Base-by-base conservation (phyloP, 169 alveolate species). In the Hepatocystis sp. region DNA sequence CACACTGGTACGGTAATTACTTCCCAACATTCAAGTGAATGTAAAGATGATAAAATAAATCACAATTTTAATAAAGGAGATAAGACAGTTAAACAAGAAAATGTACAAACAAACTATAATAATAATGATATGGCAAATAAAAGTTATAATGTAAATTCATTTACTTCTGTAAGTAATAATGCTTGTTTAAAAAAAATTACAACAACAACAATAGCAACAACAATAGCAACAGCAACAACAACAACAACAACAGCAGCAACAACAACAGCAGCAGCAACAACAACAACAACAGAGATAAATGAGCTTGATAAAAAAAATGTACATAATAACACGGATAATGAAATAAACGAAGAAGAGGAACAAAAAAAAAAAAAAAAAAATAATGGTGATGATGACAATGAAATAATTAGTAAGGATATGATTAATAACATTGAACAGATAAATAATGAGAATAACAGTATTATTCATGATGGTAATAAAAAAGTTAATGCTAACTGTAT, bases 181-280 rank as follows among this genome's bases (percentile, higher is more conserved):
- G 19, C n/a, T 17, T 25, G 27, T 15, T 30, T 66, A 49, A 66
- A 49, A 21, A 39, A 21, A 39, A 30, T 1, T 66, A 49, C 27
- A 66, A 19, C 46, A 28, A 42, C 13, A 5, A 23, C 46, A 56
- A 66, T 15, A 23, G 53, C 5, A 15, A 40, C 66, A 66, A 56
- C 7, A 46, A 66, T 47, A 39, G 4, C 1, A 66, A 39, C 40
- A 53, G 19, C 2, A 39, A 19, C 32, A 34, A 64, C 39, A 15
- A 47, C 7, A 17, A 17, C 1, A 23, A 0, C 17, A 21, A 19
- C 44, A 64, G 42, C n/a, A n/a, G 15, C 10, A 44, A 8, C 11
- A 28, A 36, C 8, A 49, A 30, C 19, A 40, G 25, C 39, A 64
- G 0, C 4, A 28, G 15, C 15, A 66, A 34, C 13, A 42, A 63